Percentiles rank a stretch among this genome's conserved stretches.
phyloP scores from a whole-genome alignment of 768 basidiomycete species.

The Calocybe cyanea region DNA sequence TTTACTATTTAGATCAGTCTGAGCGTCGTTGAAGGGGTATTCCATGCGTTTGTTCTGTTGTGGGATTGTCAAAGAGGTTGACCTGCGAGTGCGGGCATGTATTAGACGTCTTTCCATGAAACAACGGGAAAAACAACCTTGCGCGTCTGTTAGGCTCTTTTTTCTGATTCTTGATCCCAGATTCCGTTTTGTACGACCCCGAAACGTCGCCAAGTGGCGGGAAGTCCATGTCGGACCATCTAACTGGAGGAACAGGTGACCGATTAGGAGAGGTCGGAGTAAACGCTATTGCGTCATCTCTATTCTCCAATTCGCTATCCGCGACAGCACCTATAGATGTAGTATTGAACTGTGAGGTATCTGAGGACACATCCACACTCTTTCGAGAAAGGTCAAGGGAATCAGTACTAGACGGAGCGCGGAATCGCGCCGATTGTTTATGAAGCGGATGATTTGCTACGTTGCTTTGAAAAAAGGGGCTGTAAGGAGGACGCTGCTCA shows the following conservation, averaged over 20 bases:
- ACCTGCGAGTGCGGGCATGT: constrained; percentile 5
- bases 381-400: constrained; percentile 9
- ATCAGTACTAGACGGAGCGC: constrained; percentile 8
- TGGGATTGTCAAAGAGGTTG: constrained; percentile 12
- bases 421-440: constrained; percentile 19
- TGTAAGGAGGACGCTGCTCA: constrained; percentile 16
- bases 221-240: constrained; percentile 34
- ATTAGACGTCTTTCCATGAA: not conserved
- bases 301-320: constrained; percentile 5
- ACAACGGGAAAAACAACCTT: constrained; percentile 4
- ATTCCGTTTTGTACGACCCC: constrained; percentile 19
- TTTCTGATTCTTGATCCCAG: constrained; percentile 25
- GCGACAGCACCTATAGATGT: constrained; percentile 5
- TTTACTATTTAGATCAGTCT: constrained; percentile 9
- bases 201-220: constrained; percentile 29
- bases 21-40: constrained; percentile 1
- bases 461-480: constrained; percentile 15
- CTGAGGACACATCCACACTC: not conserved
- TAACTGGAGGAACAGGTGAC: constrained; percentile 10
- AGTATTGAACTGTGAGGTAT: not conserved
- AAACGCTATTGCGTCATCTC: constrained; percentile 4
- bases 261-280: constrained; percentile 1
- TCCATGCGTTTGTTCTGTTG: constrained; percentile 5
- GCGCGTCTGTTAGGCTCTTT: constrained; percentile 8
- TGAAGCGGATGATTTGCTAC: constrained; percentile 27